A percentile compares a stretch with the other conserved stretches of the same genome.
Conservation (phyloP, 2,329 filamentous ascomycete genomes). For the Lecanicillium sp. region DNA sequence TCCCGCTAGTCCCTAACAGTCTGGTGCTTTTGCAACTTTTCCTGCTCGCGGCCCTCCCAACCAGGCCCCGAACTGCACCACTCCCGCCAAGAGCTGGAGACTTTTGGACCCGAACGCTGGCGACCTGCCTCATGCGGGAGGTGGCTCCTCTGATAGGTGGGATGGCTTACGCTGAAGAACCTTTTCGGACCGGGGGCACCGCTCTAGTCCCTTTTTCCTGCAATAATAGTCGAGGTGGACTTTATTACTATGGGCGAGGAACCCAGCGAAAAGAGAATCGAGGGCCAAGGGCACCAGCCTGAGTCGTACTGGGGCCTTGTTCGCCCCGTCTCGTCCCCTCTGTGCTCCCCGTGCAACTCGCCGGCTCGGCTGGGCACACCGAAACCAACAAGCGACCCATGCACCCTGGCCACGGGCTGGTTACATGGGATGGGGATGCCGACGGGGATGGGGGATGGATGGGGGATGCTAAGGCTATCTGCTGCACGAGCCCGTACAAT, state of each 20-base stretch:
- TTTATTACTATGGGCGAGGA: neutral
- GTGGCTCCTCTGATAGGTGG: slow-evolving; percentile 19
- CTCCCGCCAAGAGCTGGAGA: neutral
- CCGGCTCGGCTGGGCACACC: slow-evolving; percentile 6
- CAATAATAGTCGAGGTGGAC: no score
- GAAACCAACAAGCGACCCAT: slow-evolving; percentile 2
- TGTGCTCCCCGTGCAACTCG: no score
- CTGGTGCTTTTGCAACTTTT: slow-evolving; percentile 9
- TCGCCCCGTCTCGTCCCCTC: neutral
- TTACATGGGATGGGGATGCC: no score
- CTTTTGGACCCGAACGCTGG: slow-evolving; percentile 2
- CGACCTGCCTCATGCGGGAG: slow-evolving; percentile 21
- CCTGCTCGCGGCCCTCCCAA: slow-evolving; percentile 9
- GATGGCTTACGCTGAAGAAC: slow-evolving; percentile 7
- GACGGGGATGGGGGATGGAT: no score
- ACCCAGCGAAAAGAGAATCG: neutral
- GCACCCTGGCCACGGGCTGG: slow-evolving; percentile 4
- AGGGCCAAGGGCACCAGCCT: neutral
- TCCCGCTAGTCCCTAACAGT: slow-evolving; percentile 5
- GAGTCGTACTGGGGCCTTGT: neutral
- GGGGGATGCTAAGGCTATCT: no score
- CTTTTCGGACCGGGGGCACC: neutral
- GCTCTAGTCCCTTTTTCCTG: no score
- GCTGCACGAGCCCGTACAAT: no score
- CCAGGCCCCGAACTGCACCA: slow-evolving; percentile 7